A percentile compares a stretch with the other conserved stretches of the same genome.
These are phyloP conservation scores for Extremus antarcticus DNA, from an alignment of 495 filamentous ascomycete genomes.

Conservation along the genomic window DNA sequence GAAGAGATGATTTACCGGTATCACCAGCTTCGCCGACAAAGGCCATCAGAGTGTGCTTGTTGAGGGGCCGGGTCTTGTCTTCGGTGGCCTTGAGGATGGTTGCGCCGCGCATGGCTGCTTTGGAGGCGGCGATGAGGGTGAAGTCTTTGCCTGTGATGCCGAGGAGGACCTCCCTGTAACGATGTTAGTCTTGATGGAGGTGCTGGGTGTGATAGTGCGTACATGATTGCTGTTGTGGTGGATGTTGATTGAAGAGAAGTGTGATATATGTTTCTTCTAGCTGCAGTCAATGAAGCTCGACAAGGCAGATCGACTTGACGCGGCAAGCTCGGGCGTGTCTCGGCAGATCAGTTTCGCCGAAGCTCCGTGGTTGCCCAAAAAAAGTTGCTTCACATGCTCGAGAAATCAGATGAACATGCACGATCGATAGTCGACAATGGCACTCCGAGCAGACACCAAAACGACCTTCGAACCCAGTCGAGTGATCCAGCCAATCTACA, in stretches of 20 bases:
- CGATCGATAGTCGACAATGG: slow-evolving; percentile 20
- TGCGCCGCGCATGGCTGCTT: slow-evolving; percentile 92
- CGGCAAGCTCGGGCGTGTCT: not conserved
- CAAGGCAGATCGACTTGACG: not conserved
- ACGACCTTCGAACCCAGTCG: slow-evolving; percentile 78
- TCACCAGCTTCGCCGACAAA: slow-evolving; percentile 94
- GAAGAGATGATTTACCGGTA: slow-evolving; percentile 51
- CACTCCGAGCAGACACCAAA: slow-evolving; percentile 37
- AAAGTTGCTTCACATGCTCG: not conserved
- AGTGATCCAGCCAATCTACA: slow-evolving; percentile 85
- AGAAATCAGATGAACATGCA: not conserved
- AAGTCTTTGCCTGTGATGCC: slow-evolving; percentile 99
- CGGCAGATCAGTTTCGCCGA: not conserved
- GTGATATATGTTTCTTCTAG: not conserved
- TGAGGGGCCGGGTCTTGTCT: slow-evolving; percentile 87
- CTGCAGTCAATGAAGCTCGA: not conserved
- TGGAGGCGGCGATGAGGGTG: slow-evolving; percentile 91
- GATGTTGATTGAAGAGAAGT: not conserved
- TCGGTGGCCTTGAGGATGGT: slow-evolving; percentile 93
- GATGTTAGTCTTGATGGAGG: not conserved
- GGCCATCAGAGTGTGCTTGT: slow-evolving; percentile 91
- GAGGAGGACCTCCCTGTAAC: slow-evolving; percentile 86
- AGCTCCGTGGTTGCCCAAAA: no score
- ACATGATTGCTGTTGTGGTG: not conserved
- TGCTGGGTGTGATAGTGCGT: not conserved